Conservation (phyloP, 192 early-diverging fungal genomes). For the Rhizophagus sp. region DNA sequence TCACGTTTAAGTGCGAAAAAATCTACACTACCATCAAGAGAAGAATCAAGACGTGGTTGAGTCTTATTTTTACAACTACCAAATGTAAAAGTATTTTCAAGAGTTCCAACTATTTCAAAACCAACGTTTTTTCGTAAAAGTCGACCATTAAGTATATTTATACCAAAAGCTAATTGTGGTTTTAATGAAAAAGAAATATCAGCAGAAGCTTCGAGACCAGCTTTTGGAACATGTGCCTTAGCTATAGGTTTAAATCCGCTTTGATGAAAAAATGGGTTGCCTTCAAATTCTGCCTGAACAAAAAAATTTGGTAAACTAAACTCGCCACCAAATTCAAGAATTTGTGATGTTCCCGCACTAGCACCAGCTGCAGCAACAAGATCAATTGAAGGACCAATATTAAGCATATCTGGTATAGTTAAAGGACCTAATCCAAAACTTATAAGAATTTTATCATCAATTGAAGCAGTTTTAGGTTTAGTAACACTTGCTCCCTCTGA, state of each 20-base stretch:
- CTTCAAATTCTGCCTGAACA: too few species aligned
- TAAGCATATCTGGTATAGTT: not conserved
- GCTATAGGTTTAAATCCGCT: not conserved
- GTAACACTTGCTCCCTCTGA: too few species aligned
- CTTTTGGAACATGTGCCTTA: not conserved
- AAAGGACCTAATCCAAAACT: too few species aligned
- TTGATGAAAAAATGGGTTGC: too few species aligned
- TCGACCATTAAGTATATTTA: not conserved
- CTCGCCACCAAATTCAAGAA: slow-evolving; percentile 12
- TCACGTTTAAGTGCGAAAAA: not conserved
- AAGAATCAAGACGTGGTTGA: not conserved
- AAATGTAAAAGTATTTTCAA: not conserved
- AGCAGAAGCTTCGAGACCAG: too few species aligned
- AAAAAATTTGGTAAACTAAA: not conserved
- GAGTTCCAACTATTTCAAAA: not conserved
- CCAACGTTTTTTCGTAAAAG: slow-evolving; percentile 6
- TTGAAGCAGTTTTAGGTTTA: too few species aligned
- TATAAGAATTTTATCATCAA: too few species aligned
- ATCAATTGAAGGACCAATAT: slow-evolving; percentile 8
- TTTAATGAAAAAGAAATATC: not conserved
- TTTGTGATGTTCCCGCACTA: too few species aligned
- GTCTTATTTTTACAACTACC: not conserved
- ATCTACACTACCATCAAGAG: not conserved
- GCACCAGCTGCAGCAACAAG: not conserved
- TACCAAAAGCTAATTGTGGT: slow-evolving; percentile 11